Base-by-base conservation (phyloP, 805 yeast genomes). In the Saturnispora silvae region DNA sequence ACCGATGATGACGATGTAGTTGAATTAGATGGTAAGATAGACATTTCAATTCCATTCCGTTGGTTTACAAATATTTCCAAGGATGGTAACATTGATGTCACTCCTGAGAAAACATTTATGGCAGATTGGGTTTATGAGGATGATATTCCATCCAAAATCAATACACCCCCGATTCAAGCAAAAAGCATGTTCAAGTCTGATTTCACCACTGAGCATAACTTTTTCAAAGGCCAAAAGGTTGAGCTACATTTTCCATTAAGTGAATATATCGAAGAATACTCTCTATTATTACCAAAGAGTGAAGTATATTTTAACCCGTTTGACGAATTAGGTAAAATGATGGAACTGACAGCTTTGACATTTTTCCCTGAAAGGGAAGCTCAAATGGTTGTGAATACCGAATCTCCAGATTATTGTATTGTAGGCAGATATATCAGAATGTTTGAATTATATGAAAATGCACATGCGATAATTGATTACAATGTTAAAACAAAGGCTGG, bases 301-400 rank as follows among this genome's bases (percentile, higher is more conserved):
- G 72, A 72, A 37, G 76, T 70, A 41, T 52, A 49, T n/a, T 61
- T 75, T 28, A 76, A 77, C 48, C 83, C 86, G 4, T 59, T 76
- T 32, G 68, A 63, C 34, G 89, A 81, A 47, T 64, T 80, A 37
- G 78, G 75, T 4, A 62, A 61, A 38, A 50, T 57, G 20, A 69
- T 72, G 68, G 72, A 65, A 34, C 37, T 67, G 26, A 49, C 59
- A 13, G 60, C 75, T 0, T 20, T 50, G 18, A 46, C 53, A 9
- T 69, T 56, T 44, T 57, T 72, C 23, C 74, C 74, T 1, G 54
- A 56, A 14, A 51, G 51, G 2, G 54, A 58, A 28, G 49, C 51
- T 28, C 27, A 38, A 5, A 45, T 57, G 42, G 59, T 67, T 22
- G 50, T 60, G 26, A 54, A 67, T 35, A 51, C 60, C 15, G 42